phyloP scores from a whole-genome alignment of 2,329 filamentous ascomycete genomes.

The Polytolypa hystricis region DNA sequence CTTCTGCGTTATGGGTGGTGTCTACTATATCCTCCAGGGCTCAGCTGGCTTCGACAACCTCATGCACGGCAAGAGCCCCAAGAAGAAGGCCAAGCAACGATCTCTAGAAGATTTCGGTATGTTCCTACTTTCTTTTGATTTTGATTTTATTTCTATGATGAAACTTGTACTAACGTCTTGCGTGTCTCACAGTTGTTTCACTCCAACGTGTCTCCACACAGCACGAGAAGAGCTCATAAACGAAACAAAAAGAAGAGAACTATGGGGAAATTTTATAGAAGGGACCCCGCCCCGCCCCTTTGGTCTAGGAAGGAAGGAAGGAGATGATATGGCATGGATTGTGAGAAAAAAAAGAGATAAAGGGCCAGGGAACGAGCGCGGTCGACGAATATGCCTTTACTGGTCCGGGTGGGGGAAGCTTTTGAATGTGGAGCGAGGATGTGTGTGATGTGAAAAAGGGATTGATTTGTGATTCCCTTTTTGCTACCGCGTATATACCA shows the following conservation, averaged over 20 bases:
- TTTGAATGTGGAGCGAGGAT: too few relatives aligned
- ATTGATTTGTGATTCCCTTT: too few relatives aligned
- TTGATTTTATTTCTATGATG: conserved; percentile 5
- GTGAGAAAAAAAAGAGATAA: too few relatives aligned
- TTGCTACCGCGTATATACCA: too few relatives aligned
- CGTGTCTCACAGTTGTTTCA: conserved; percentile 56
- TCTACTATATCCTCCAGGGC: conserved; percentile 74
- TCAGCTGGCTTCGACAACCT: conserved; percentile 77
- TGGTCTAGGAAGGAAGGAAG: too few relatives aligned
- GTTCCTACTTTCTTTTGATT: conserved; percentile 24
- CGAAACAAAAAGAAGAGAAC: too few relatives aligned
- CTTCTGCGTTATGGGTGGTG: conserved; percentile 69
- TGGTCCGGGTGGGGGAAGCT: too few relatives aligned
- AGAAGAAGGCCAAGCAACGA: conserved; percentile 72
- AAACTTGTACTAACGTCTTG: conserved; percentile 43
- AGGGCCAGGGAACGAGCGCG: too few relatives aligned
- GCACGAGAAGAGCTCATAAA: conserved; percentile 76
- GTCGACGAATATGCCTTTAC: too few relatives aligned
- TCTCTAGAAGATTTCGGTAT: conserved; percentile 82
- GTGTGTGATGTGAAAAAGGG: too few relatives aligned
- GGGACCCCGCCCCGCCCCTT: too few relatives aligned
- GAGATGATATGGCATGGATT: too few relatives aligned
- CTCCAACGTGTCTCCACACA: conserved; percentile 83
- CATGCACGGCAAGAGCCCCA: conserved; percentile 80
- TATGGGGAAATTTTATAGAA: background rate